phyloP scores from a whole-genome alignment of 2,329 filamentous ascomycete genomes.

The Aspergillus spinulosporus region DNA sequence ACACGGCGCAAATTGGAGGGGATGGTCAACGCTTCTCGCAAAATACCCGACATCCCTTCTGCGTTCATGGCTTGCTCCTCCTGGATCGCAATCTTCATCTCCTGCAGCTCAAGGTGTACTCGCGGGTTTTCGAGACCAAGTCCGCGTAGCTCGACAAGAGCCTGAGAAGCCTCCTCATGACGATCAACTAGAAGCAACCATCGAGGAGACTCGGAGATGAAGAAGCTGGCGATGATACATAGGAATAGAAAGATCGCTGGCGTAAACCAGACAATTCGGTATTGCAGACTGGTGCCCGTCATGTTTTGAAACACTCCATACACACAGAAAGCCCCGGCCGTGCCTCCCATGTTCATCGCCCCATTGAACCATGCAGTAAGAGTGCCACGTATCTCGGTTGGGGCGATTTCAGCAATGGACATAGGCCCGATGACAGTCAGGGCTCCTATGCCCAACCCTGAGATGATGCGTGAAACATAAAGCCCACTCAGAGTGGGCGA shows the following conservation, averaged over 20 bases:
- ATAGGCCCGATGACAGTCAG: constrained; percentile 83
- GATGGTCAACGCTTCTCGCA: constrained; percentile 40
- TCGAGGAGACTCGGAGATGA: not conserved
- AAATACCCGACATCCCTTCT: constrained; percentile 9
- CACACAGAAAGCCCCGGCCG: not conserved
- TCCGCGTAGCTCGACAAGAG: not conserved
- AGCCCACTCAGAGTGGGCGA: constrained; percentile 30
- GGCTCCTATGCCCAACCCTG: constrained; percentile 36
- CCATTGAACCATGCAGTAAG: constrained; percentile 18
- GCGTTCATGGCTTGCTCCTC: not conserved
- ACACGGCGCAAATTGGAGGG: constrained; percentile 42
- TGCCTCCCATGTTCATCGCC: not conserved
- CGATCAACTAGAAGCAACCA: not conserved
- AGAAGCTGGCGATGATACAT: not conserved
- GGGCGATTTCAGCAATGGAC: constrained; percentile 84
- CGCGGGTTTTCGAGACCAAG: not conserved
- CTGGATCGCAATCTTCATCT: not conserved
- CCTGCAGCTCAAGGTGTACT: not conserved
- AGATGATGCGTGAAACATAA: constrained; percentile 35
- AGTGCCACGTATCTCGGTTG: constrained; percentile 69
- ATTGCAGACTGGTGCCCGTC: not conserved
- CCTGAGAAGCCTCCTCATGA: not conserved
- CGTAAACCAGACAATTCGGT: constrained; percentile 1
- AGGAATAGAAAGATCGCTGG: not conserved
- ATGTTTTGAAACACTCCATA: not conserved